These are phyloP conservation scores for Endoconidiophora laricicola DNA, from an alignment of 2,329 filamentous ascomycete species.

Conservation along the genomic window DNA sequence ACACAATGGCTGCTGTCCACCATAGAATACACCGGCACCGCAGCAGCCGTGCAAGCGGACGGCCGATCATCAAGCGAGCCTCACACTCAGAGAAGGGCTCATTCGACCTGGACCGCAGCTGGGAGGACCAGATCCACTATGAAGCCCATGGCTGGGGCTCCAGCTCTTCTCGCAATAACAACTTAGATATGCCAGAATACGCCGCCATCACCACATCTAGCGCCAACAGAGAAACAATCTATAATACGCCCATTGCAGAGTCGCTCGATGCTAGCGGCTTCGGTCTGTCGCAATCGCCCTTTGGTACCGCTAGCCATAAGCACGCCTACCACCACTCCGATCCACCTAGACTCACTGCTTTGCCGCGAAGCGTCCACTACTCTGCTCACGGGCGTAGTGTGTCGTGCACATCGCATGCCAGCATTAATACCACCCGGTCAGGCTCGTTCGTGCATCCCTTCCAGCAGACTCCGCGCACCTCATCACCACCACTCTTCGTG, in stretches of 20 bases:
- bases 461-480: conserved; percentile 44
- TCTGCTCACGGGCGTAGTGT: conserved; percentile 41
- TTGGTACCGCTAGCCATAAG: too few relatives aligned
- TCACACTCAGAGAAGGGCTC: conserved; percentile 44
- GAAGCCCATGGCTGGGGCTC: conserved; percentile 21
- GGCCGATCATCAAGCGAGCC: conserved; percentile 37
- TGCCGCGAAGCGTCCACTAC: conserved; percentile 20
- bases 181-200: conserved; percentile 27
- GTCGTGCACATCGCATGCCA: conserved; percentile 40
- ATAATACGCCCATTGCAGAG: conserved; percentile 1
- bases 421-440: conserved; percentile 26
- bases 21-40: conserved; percentile 15
- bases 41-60: conserved; percentile 8
- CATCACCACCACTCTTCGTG: conserved; percentile 31
- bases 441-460: conserved; percentile 43
- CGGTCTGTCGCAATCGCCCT: too few relatives aligned
- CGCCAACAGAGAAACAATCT: conserved; percentile 5
- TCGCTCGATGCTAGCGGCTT: too few relatives aligned
- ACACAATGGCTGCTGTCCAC: conserved; percentile 16
- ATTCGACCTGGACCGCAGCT: conserved; percentile 42
- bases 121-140: conserved; percentile 35
- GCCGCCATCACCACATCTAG: conserved; percentile 17
- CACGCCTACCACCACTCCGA: too few relatives aligned
- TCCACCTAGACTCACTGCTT: background rate
- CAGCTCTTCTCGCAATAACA: conserved; percentile 22